These are phyloP conservation scores for Populus ilicifolia DNA, from an alignment of 345 rosid genomes.

Conservation along the genomic window DNA sequence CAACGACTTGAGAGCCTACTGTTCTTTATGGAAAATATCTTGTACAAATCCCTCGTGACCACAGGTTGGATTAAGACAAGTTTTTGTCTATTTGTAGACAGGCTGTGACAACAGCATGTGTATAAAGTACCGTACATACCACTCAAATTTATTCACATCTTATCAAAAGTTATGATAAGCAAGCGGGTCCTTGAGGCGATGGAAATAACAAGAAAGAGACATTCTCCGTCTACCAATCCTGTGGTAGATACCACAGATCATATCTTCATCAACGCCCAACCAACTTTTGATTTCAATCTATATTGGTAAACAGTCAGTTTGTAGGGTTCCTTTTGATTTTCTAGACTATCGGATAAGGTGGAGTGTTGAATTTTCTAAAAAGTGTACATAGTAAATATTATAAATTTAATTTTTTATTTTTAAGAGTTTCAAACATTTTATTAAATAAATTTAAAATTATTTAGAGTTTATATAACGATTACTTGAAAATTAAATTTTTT, in stretches of 20 bases:
- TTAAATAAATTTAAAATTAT: no score
- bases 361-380: no score
- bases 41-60: neutral
- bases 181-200: neutral
- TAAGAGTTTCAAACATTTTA: fast-evolving
- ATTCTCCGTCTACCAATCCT: neutral
- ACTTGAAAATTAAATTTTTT: no score
- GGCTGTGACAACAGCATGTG: no score
- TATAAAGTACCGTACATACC: neutral
- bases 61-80: neutral
- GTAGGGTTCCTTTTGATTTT: no score
- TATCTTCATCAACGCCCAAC: no score
- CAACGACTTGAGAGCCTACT: neutral
- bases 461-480: no score
- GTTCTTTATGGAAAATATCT: neutral
- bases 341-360: no score
- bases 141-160: neutral
- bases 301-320: no score
- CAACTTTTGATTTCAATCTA: no score
- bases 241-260: neutral
- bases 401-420: no score
- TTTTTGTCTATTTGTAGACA: neutral
- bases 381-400: fast-evolving
- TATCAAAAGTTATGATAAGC: neutral
- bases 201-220: neutral